Base-by-base conservation (phyloP, 2,329 filamentous ascomycete genomes). In the Colletotrichum tropicale region DNA sequence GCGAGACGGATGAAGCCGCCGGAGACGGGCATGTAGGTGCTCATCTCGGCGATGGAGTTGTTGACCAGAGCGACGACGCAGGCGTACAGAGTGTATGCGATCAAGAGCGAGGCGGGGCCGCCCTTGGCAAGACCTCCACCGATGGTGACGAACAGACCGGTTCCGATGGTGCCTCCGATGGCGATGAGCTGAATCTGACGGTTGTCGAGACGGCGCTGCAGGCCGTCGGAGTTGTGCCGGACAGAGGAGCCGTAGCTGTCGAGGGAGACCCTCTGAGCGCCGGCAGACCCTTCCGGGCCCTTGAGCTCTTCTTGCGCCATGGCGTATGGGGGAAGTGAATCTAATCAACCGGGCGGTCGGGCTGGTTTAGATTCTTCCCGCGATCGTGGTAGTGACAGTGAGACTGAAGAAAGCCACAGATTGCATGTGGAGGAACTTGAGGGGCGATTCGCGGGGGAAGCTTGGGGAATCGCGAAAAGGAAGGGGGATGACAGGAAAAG, bases 121-220 rank as follows among this genome's bases (percentile, higher is more conserved):
- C 73, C 73, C 55, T 76, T 76, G 58, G 67, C 74, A 12, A 76
- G 74, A 30, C 86, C 86, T 70, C 81, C 79, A 72, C 88, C 88
- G 74, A 86, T 86, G 76, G 87, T 86, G 75, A 89, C 86, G 80
- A 89, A 87, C 77, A 87, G 85, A 81, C 85, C 85, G 78, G 86
- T 86, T 75, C 86, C 88, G 69, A 89, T 89, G 24, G 86, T 87
- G 62, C 87, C 87, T 76, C 86, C 86, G 28, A 88, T 86, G 75
- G 86, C 86, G 77, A 87, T 86, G 84, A 87, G 86, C 80, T 88
- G 86, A 76, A 87, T 82, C 80, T 88, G 86, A 4, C 74, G 74
- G 69, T 76, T 76, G 70, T 76, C 65, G 16, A 76, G 70, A 71
- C 86, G 83, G 34, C 85, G 84, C 80, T 87, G 86, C 79, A 88